phyloP scores from a whole-genome alignment of 2,329 filamentous ascomycete genomes.

The Cyclaneusma minus region DNA sequence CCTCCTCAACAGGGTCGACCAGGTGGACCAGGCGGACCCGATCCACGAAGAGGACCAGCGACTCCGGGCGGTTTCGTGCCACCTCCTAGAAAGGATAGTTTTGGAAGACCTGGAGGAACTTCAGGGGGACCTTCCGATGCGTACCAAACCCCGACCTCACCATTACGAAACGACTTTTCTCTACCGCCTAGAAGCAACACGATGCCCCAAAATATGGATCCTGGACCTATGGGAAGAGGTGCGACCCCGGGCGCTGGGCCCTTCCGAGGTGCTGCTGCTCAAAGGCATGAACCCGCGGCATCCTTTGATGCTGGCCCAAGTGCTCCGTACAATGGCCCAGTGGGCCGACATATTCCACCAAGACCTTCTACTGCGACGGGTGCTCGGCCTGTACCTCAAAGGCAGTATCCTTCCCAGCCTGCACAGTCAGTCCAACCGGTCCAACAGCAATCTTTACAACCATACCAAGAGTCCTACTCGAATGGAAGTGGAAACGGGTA shows the following conservation, averaged over 20 bases:
- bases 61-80: constrained; percentile 6
- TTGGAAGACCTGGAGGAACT: too few species aligned
- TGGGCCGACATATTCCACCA: constrained; percentile 29
- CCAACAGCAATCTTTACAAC: constrained; percentile 18
- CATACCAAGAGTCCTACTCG: constrained; percentile 5
- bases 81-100: constrained; percentile 12
- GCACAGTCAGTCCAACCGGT: constrained; percentile 5
- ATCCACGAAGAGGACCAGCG: constrained; percentile 6
- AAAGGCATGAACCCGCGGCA: too few species aligned
- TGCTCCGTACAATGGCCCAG: constrained; percentile 29
- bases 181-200: constrained; percentile 44
- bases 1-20: constrained; percentile 10
- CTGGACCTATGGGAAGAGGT: too few species aligned
- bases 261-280: too few species aligned
- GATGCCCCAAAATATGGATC: constrained; percentile 36
- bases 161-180: constrained; percentile 27
- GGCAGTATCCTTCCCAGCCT: constrained; percentile 30
- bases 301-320: constrained; percentile 16
- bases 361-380: constrained; percentile 40
- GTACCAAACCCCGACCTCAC: constrained; percentile 12
- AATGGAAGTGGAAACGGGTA: constrained; percentile 5
- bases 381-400: constrained; percentile 33
- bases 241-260: too few species aligned
- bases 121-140: too few species aligned
- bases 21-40: constrained; percentile 9